These are phyloP conservation scores for Phytophthora rubi DNA, from an alignment of 352 stramenopile genomes.

Conservation along the genomic window DNA sequence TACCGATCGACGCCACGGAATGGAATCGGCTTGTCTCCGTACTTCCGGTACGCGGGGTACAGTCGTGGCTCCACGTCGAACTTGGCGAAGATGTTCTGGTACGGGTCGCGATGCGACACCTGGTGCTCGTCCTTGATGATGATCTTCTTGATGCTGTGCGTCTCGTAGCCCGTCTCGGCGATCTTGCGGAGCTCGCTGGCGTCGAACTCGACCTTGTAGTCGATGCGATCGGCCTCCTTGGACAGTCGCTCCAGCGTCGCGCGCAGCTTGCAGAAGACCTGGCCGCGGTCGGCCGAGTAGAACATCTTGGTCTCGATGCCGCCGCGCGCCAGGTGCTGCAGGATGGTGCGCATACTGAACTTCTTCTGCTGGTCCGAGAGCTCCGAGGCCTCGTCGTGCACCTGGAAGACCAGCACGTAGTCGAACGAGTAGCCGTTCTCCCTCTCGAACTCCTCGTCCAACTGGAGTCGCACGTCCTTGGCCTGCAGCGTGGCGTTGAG, in stretches of 20 bases:
- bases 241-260: slow-evolving; percentile 66
- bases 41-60: slow-evolving; percentile 72
- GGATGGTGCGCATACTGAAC: slow-evolving; percentile 71
- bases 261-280: slow-evolving; percentile 83
- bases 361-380: slow-evolving; percentile 68
- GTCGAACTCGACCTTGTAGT: slow-evolving; percentile 85
- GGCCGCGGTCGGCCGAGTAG: slow-evolving; percentile 68
- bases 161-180: slow-evolving; percentile 58
- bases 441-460: slow-evolving; percentile 66
- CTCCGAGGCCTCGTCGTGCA: slow-evolving; percentile 70
- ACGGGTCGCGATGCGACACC: slow-evolving; percentile 66
- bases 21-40: slow-evolving; percentile 68
- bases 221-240: slow-evolving; percentile 78
- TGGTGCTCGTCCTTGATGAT: slow-evolving; percentile 55
- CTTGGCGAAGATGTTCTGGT: slow-evolving; percentile 79
- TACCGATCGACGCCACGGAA: slow-evolving; percentile 77
- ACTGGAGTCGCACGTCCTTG: slow-evolving; percentile 65
- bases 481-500: slow-evolving; percentile 70
- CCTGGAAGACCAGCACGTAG: slow-evolving; percentile 85
- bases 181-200: slow-evolving; percentile 58
- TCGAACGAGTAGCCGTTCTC: slow-evolving; percentile 84
- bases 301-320: slow-evolving; percentile 89
- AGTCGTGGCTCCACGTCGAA: slow-evolving; percentile 74
- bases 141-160: slow-evolving; percentile 71
- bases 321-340: slow-evolving; percentile 67